phyloP scores from a whole-genome alignment of 2,329 filamentous ascomycete genomes.

The Magnaporthales sp. region DNA sequence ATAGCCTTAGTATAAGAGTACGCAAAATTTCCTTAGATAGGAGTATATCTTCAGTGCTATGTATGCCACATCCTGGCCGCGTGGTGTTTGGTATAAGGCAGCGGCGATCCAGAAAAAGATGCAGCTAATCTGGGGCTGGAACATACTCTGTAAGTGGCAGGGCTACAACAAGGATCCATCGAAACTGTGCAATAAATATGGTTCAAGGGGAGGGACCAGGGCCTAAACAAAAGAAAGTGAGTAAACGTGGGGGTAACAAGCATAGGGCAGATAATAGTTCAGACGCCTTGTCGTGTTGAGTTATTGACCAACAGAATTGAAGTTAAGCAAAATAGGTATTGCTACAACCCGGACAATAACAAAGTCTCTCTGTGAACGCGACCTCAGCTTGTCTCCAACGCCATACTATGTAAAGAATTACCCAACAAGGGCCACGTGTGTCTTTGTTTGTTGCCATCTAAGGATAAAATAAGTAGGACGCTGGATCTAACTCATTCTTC shows the following conservation, averaged over 20 bases:
- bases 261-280: neutral
- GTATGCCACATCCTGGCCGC: neutral
- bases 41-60: neutral
- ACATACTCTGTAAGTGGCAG: neutral
- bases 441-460: neutral
- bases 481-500: neutral
- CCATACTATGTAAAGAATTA: neutral
- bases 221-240: neutral
- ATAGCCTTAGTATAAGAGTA: neutral
- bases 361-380: neutral
- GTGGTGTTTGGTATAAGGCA: neutral
- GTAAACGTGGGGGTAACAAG: neutral
- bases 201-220: neutral
- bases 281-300: neutral
- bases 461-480: neutral
- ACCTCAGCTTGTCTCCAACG: neutral
- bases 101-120: neutral
- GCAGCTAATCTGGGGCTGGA: neutral
- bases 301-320: neutral
- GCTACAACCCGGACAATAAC: neutral
- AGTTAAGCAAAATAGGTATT: neutral
- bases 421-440: neutral
- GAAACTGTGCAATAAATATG: neutral
- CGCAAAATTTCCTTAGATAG: neutral
- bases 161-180: neutral